Base-by-base conservation (phyloP, 306 rosid genomes). In the Acmispon strigosus region DNA sequence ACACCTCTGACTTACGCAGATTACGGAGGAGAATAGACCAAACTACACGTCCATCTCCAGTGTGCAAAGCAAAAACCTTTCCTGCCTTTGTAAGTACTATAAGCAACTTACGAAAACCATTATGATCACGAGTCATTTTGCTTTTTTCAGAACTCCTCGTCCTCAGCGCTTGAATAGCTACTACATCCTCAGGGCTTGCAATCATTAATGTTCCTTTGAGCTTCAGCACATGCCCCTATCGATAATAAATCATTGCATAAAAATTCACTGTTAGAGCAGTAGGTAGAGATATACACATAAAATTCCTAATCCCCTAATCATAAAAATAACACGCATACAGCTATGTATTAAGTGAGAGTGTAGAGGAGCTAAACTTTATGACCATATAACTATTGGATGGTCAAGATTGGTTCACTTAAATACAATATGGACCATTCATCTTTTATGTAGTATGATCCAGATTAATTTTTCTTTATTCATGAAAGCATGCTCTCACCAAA, bases 71-170 rank as follows among this genome's bases (percentile, higher is more conserved):
- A 82, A 83, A 81, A 75, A 95, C 84, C 78, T 95, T 95, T 60
- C 99, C 97, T 1, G 96, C 91, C 82, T 82, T 88, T 15, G 99
- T 89, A 65, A 95, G 92, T 51, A 91, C 92, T 67, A 95, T 79
- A 52, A 95, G 87, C 78, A 91, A 74, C 88, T 91, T 95, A 55
- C 99, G 88, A 47, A 95, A 95, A 70, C 99, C 99, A 84, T 95
- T 95, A 72, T 95, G 99, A 82, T 95, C 99, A 49, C 96, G 85
- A 69, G 97, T 95, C 97, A 95, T 82, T 84, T 91, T 95, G 91
- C 96, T 89, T 82, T 91, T 95, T 84, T 84, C 96, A 75, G 90
- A 87, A 84, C 89, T 89, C 82, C 90, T 91, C 82, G 89, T 68
- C 70, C 92, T 86, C 89, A 84, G 80, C 10, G 86, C 90, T 79